These are phyloP conservation scores for Arthrinium puccinioides DNA, from an alignment of 2,329 filamentous ascomycete species.

Conservation along the genomic window DNA sequence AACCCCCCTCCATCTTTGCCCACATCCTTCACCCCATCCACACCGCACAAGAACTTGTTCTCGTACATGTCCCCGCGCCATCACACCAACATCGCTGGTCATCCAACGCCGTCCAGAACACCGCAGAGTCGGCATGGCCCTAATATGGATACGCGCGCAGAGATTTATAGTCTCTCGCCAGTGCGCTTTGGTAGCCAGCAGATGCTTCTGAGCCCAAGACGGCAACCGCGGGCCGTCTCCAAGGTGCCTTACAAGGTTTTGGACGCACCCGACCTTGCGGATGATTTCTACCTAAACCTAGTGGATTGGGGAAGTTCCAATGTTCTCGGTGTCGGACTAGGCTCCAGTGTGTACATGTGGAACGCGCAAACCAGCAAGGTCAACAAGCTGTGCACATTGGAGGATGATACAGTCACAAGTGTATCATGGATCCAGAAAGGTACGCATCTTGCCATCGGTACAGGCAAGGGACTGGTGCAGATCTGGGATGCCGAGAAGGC, in stretches of 20 bases:
- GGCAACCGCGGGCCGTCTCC: constrained; percentile 82
- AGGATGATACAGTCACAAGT: constrained; percentile 91
- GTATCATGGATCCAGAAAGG: constrained; percentile 98
- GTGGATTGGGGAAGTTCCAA: constrained; percentile 98
- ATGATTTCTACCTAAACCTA: constrained; percentile 96
- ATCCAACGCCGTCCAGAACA: constrained; percentile 82
- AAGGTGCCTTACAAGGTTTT: constrained; percentile 98
- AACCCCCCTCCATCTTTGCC: constrained; percentile 58
- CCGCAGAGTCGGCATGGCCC: constrained; percentile 81
- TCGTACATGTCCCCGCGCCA: constrained; percentile 76
- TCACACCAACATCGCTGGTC: constrained; percentile 63
- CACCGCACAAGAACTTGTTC: constrained; percentile 95
- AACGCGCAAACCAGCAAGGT: constrained; percentile 87
- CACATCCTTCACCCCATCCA: constrained; percentile 78
- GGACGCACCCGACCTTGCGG: constrained; percentile 89
- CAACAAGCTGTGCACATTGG: constrained; percentile 86
- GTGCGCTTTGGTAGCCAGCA: constrained; percentile 89
- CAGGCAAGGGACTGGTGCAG: constrained; percentile 87
- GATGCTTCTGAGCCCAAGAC: constrained; percentile 83
- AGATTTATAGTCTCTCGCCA: constrained; percentile 92
- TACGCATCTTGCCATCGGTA: constrained; percentile 91
- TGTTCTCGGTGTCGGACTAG: constrained; percentile 85
- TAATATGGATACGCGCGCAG: constrained; percentile 82
- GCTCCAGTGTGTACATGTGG: constrained; percentile 97
- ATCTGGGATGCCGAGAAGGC: constrained; percentile 94